A percentile compares a stretch with the other conserved stretches of the same genome.
Conservation (phyloP, 2,329 filamentous ascomycete genomes). For the Trichoderma harzianum region DNA sequence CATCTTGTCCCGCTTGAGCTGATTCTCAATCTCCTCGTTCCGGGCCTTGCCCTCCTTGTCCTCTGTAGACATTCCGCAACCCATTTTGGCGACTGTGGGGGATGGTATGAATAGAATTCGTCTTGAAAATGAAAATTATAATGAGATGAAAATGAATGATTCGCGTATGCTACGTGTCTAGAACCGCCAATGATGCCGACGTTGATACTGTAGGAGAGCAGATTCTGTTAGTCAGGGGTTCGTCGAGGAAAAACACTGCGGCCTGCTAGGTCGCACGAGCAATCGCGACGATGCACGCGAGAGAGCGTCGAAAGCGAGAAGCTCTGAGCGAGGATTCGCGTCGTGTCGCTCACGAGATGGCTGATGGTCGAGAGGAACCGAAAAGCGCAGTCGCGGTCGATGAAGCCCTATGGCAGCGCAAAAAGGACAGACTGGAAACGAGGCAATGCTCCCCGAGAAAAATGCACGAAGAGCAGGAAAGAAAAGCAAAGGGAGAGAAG, state of each 20-base stretch:
- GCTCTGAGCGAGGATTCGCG: not conserved
- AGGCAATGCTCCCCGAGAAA: not conserved
- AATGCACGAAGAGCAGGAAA: not conserved
- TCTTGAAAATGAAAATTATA: not conserved
- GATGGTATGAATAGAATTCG: slow-evolving; percentile 19
- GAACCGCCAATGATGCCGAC: slow-evolving; percentile 10
- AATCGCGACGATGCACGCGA: slow-evolving; percentile 7
- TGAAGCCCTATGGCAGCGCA: not conserved
- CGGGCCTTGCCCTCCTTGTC: slow-evolving; percentile 99
- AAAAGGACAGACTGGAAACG: slow-evolving; percentile 9
- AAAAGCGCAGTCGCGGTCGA: slow-evolving; percentile 11
- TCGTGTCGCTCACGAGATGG: slow-evolving; percentile 2
- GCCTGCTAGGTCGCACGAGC: not conserved
- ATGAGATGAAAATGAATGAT: not conserved
- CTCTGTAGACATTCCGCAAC: slow-evolving; percentile 99
- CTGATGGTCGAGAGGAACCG: not conserved
- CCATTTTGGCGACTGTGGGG: slow-evolving; percentile 68
- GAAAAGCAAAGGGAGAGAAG: not conserved
- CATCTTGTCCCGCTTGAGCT: slow-evolving; percentile 97
- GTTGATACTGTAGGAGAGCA: slow-evolving; percentile 2
- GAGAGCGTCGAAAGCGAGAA: not conserved
- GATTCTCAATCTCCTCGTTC: slow-evolving; percentile 99
- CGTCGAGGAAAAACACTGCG: not conserved
- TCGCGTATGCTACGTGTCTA: slow-evolving; percentile 5
- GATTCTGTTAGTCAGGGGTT: slow-evolving; percentile 9